Base-by-base conservation (phyloP, 371 early-diverging fungal genomes). In the Mortierella sp. region DNA sequence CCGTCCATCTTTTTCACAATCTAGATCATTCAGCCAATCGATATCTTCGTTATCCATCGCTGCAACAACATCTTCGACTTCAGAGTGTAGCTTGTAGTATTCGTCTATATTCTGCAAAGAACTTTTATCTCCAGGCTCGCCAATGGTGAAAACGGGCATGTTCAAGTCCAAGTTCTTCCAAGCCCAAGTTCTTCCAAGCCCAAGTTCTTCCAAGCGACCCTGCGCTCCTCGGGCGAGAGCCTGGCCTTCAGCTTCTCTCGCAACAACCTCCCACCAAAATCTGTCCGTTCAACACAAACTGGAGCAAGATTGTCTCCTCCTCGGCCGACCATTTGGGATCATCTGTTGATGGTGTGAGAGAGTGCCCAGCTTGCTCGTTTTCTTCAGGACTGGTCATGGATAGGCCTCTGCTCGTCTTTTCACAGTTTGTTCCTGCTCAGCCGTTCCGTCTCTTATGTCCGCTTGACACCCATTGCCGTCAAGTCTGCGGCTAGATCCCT, bases 251-350 rank as follows among this genome's bases (percentile, higher is more conserved):
- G 31, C 11, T 34, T 55, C 3, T 72, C 63, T 58, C 0, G 77
- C 79, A 10, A 73, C 70, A 1, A 26, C 3, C 19, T 78, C 80
- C 86, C 82, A 85, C 16, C 72, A 70, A 28, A 85, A 57, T 2
- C 78, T 80, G 75, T 85, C 24, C 70, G 42, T 5, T 63, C 71
- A 85, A 54, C 16, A 85, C 86, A 77, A 75, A 71, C 42, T 85
- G 82, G 44, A 85, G 80, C 77, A 82, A 31, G 8, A 77, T 44
- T 3, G 82, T 79, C 48, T 82, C 82, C 54, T 81, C 82, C 31
- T 85, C 80, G 26, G 86, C 82, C 4, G 80, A 79, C 86, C 76
- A 85, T 76, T 75, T n/a, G 80, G 80, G 60, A 80, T 80, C 78
- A 79, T 82, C 26, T 82, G 47, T 24, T 82, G 77, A 14, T 79